Conservation (phyloP, 768 basidiomycete genomes). For the Agaricus sinodeliciosus region DNA sequence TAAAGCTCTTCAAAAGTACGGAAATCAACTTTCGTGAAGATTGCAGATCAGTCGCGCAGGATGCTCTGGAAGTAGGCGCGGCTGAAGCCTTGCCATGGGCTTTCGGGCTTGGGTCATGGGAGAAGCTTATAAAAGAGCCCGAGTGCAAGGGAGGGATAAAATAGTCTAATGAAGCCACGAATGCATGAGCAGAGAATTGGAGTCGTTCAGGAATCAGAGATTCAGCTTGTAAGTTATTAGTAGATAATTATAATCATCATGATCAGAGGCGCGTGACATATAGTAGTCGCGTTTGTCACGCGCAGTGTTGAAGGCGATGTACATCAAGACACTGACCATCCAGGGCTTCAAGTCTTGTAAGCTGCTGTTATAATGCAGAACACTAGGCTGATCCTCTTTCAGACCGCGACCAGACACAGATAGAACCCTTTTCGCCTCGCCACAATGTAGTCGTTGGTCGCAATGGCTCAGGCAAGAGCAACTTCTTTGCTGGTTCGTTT, state of each 20-base stretch:
- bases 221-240: too few species aligned
- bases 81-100: background rate
- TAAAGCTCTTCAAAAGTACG: background rate
- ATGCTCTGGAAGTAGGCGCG: background rate
- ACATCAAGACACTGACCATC: slow-evolving; percentile 85
- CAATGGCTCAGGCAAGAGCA: slow-evolving; percentile 97
- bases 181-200: too few species aligned
- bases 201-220: too few species aligned
- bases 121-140: background rate
- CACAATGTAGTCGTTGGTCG: slow-evolving; percentile 97
- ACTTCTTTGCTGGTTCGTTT: slow-evolving; percentile 90
- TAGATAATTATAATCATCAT: too few species aligned
- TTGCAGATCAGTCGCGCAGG: background rate
- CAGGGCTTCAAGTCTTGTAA: slow-evolving; percentile 98
- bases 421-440: slow-evolving; percentile 89
- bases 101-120: background rate
- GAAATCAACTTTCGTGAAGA: background rate
- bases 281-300: background rate
- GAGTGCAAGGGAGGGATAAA: too few species aligned
- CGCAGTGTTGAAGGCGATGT: slow-evolving; percentile 35
- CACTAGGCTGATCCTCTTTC: slow-evolving; percentile 5
- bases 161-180: too few species aligned
- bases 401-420: slow-evolving; percentile 86
- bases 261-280: too few species aligned
- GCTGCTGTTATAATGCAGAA: slow-evolving; percentile 15